A percentile compares a stretch with the other conserved stretches of the same genome.
These are phyloP conservation scores for Populus deltoides DNA, from an alignment of 345 rosid species.

Conservation along the genomic window DNA sequence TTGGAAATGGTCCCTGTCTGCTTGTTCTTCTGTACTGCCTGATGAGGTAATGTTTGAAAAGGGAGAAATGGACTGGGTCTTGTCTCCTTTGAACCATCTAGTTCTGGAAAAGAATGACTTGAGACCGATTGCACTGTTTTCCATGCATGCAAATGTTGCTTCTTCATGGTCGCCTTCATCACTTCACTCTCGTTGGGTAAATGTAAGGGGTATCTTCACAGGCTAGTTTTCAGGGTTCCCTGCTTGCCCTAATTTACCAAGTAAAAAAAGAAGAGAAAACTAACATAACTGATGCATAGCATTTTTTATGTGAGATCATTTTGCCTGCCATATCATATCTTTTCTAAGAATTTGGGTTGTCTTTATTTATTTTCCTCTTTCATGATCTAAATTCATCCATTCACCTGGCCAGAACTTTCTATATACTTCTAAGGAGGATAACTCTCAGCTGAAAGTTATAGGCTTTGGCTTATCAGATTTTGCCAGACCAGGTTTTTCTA, in stretches of 20 bases:
- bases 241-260: too few relatives aligned
- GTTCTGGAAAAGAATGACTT: background rate
- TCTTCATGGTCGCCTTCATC: background rate
- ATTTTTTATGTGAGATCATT: background rate
- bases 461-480: slow-evolving; percentile 97
- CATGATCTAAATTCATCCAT: slow-evolving; percentile 10
- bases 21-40: too few relatives aligned
- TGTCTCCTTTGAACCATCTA: background rate
- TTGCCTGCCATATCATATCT: background rate
- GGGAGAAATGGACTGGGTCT: background rate
- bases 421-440: slow-evolving; percentile 75
- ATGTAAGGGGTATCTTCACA: too few relatives aligned
- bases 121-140: background rate
- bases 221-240: background rate
- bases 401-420: slow-evolving; percentile 75
- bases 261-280: background rate
- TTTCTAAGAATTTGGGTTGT: background rate
- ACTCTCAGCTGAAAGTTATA: slow-evolving; percentile 82
- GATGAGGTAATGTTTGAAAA: background rate
- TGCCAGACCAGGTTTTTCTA: slow-evolving; percentile 80
- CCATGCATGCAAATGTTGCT: background rate
- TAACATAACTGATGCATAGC: background rate
- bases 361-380: background rate
- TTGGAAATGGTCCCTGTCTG: too few relatives aligned
- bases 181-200: background rate